Evolutionary conservation across 257 asterid genomes (phyloP).

Genomic region (Pogostemon cablin): DNA sequence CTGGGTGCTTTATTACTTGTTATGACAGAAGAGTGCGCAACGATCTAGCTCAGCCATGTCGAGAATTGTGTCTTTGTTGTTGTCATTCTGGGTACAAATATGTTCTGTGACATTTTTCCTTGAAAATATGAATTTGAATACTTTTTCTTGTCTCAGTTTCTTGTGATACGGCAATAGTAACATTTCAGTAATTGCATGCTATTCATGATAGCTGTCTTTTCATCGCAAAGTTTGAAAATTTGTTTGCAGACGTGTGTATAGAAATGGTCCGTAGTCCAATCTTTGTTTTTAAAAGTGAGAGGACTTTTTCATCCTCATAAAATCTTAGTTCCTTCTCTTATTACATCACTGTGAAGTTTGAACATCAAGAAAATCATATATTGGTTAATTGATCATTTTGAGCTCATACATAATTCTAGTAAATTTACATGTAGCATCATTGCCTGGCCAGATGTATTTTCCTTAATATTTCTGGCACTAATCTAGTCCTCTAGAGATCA

Average conservation of each 20-base stretch:
- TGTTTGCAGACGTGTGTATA: not conserved
- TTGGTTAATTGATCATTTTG: slow-evolving; percentile 10
- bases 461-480: not conserved
- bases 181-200: not conserved
- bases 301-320: not conserved
- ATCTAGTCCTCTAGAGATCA: not conserved
- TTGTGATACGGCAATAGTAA: slow-evolving; percentile 16
- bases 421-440: not conserved
- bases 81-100: slow-evolving; percentile 88
- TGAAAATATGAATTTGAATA: not conserved
- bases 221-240: not conserved
- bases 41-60: slow-evolving; percentile 97
- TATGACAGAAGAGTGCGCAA: slow-evolving; percentile 96
- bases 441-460: not conserved
- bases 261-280: not conserved
- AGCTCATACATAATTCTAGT: not conserved
- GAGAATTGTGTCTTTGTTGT: slow-evolving; percentile 94
- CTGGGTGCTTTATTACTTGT: slow-evolving; percentile 96
- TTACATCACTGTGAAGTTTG: not conserved
- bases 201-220: not conserved
- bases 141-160: slow-evolving; percentile 15
- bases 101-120: slow-evolving; percentile 25
- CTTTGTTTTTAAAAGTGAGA: not conserved
- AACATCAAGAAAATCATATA: not conserved
- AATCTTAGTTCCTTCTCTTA: not conserved